Evolutionary conservation across 2,329 filamentous ascomycete species (phyloP).

Genomic region (Huntiella savannae): DNA sequence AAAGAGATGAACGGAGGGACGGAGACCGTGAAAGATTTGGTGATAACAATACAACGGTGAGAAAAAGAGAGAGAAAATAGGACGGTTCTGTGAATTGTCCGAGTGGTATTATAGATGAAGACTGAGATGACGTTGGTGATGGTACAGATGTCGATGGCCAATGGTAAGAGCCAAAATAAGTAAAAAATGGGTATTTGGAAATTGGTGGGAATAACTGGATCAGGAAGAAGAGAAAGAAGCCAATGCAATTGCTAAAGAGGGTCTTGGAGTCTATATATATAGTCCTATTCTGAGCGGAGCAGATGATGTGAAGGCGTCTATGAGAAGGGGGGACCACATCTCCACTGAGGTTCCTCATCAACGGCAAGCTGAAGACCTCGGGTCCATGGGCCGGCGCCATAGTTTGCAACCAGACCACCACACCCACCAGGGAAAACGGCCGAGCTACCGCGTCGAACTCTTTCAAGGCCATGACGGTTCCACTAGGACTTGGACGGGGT

Average conservation of each 20-base stretch:
- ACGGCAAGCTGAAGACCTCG: too few relatives aligned
- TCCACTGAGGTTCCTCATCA: too few relatives aligned
- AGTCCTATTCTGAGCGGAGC: too few relatives aligned
- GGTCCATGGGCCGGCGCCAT: too few relatives aligned
- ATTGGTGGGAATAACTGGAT: too few relatives aligned
- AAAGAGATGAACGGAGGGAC: neutral
- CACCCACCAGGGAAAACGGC: neutral
- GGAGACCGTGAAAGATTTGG: neutral
- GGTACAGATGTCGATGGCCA: neutral
- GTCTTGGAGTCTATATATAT: too few relatives aligned
- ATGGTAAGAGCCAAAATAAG: neutral
- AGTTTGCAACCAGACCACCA: too few relatives aligned
- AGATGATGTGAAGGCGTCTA: too few relatives aligned
- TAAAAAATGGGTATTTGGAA: too few relatives aligned
- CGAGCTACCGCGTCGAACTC: conserved; percentile 1
- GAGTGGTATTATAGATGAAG: neutral
- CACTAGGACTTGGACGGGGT: neutral
- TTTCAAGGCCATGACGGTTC: neutral
- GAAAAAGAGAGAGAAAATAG: neutral
- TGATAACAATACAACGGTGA: neutral
- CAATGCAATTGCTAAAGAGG: too few relatives aligned
- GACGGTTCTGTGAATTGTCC: neutral
- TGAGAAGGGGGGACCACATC: too few relatives aligned
- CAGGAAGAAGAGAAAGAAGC: too few relatives aligned
- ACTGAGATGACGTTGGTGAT: neutral